Base-by-base conservation (phyloP, 106 monocot species). In the Allium fistulosum region DNA sequence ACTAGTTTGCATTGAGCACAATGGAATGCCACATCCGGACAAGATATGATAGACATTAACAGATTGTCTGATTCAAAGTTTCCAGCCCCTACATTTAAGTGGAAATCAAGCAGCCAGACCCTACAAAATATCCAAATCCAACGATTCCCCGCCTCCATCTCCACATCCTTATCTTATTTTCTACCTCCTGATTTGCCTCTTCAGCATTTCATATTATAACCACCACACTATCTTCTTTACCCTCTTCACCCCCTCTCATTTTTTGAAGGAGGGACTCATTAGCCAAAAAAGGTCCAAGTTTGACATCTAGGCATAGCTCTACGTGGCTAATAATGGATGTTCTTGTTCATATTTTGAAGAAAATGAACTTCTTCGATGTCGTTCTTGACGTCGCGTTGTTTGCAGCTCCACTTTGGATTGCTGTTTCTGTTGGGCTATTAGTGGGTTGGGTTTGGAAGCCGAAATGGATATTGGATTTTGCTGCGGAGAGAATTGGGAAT, bases 401-500 rank as follows among this genome's bases (percentile, higher is more conserved):
- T 51, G 70, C 73, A 11, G 67, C 73, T n/a, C 87, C 92, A 7
- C 72, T 92, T 10, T 80, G 80, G 82, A 51, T 83, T 16, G 92
- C 92, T n/a, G 74, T 78, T 7, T 60, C 80, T 57, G 77, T 82
- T 9, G 92, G 92, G 9, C 69, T 92, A 9, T 26, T 92, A 4
- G 66, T 85, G 10, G 92, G 92, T 8, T 92, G 92, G 92, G 82
- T 78, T 2, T 92, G 92, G 92, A 72, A 71, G 51, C 92, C 92
- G 2, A 77, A 65, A 8, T 88, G 93, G 91, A 84, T 82, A 15
- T 51, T 59, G 27, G 77, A 69, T 11, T 61, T 87, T 28, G 74
- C 81, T 17, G 73, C 67, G 7, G 78, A 67, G n/a, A 76, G 47
- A 4, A 37, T 51, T 12, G 71, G n/a, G 58, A 53, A 46, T 17